Base-by-base conservation (phyloP, 768 basidiomycete species). In the Kwoniella dejecticola region DNA sequence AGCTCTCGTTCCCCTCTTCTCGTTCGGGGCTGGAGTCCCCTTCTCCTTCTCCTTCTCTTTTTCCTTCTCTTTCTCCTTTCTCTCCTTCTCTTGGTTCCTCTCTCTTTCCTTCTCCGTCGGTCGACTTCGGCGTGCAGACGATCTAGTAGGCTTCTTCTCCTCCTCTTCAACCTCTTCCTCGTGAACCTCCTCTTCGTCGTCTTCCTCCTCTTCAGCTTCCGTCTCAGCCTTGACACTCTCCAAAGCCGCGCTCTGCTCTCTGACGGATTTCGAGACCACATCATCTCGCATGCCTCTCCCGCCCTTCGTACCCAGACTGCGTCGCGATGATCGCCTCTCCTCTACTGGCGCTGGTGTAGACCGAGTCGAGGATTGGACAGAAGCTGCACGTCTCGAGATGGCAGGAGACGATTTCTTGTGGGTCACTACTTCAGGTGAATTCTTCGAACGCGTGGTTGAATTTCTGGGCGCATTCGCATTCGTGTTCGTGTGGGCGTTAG, bases 361-460 rank as follows among this genome's bases (percentile, higher is more conserved):
- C 2, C 69, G 68, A 6, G 60, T 58, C 13, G 57, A 63, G 8
- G 69, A 71, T 5, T 57, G 29, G 0, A 74, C 72, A 3, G 64
- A 67, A 26, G 66, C 69, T 11, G 41, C n/a, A 31, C 71, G 65
- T 24, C 68, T 60, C 1, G 71, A 72, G 1, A 49, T 52, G n/a
- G 66, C 50, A n/a, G 71, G 71, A 12, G 71, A 72, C 4, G 65
- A 65, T 4, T 62, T 63, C 52, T 60, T 65, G 4, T 67, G 66
- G 21, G 33, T 29, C 4, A 52, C 41, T 8, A 19, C 19, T 42
- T 42, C 33, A 36, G 33, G 33, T 15, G 33, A 36, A n/a, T n/a
- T n/a, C n/a, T n/a, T n/a, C n/a, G n/a, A n/a, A n/a, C n/a, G n/a
- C n/a, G n/a, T n/a, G n/a, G n/a, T 48, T 38, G 66, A 65, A 15